phyloP scores from a whole-genome alignment of 345 rosid species.

The Mangifera indica region DNA sequence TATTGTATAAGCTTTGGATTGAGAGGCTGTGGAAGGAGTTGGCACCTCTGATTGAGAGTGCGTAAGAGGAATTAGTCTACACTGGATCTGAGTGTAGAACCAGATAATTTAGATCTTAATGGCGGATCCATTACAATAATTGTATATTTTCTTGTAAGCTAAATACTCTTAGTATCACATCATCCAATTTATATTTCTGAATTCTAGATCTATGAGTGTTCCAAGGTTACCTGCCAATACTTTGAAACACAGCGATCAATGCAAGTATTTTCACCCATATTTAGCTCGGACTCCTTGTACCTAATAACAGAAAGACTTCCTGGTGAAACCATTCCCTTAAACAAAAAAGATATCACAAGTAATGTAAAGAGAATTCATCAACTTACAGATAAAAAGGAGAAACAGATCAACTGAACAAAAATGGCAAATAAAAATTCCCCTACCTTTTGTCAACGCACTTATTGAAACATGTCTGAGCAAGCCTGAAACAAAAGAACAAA shows the following conservation, averaged over 20 bases:
- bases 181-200: neutral
- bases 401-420: neutral
- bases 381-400: neutral
- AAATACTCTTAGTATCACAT: neutral
- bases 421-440: constrained; percentile 4
- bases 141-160: too few relatives aligned
- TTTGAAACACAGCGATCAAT: constrained; percentile 96
- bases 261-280: constrained; percentile 99
- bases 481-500: constrained; percentile 52
- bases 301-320: constrained; percentile 33
- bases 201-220: neutral
- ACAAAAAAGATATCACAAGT: neutral
- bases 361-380: neutral
- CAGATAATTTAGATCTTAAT: neutral
- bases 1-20: too few relatives aligned
- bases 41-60: too few relatives aligned
- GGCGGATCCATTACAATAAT: too few relatives aligned
- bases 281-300: constrained; percentile 91
- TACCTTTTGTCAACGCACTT: constrained; percentile 96
- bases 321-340: neutral
- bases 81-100: too few relatives aligned
- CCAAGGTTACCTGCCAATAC: constrained; percentile 74
- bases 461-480: constrained; percentile 78
- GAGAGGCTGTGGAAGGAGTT: too few relatives aligned
- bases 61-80: too few relatives aligned